Evolutionary conservation across 2,329 filamentous ascomycete species (phyloP), one percentile per base, ranked within the genome.

Genomic region (Tolypocladium guangdongense): DNA sequence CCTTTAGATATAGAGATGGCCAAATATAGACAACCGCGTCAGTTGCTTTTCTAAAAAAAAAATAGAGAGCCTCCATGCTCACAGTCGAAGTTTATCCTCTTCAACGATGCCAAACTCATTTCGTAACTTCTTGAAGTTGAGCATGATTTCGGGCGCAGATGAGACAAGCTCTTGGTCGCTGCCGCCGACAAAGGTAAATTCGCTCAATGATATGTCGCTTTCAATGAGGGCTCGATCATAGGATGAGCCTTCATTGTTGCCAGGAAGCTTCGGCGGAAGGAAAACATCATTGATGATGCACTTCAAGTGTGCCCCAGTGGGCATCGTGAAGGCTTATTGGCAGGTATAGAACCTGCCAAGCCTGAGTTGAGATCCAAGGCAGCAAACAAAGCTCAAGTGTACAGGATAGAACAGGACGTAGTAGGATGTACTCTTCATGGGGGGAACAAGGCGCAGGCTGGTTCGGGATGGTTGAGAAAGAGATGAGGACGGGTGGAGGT

Each of bases 281-380:
- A 56, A 50, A 18, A 54, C 52, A 47, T 56, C 47, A 20, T 53
- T 49, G 16, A 56, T 45, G 24, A 54, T 46, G 45, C 14, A 33
- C 24, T 20, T 30, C 38, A 51, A 27, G n/a, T 18, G 2, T n/a
- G n/a, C 22, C 18, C 7, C 14, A 22, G 12, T 24, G n/a, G 37
- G n/a, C 48, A 27, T 51, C 35, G 14, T 49, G 49, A 32, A 53
- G n/a, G 7, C 39, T 35, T 16, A 11, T 45, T 24, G 24, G n/a
- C 46, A 52, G 20, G 41, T 3, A 45, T 11, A 8, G 27, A n/a
- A 10, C 24, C 41, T 45, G 24, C 24, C 16, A 5, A 11, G 24
- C 24, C 14, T 30, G 7, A 11, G 4, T 4, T 0, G 24, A 12
- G 14, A 43, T 11, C 12, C 22, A 12, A 18, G 16, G 6, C 12